Evolutionary conservation across 176 grass and related monocot species (phyloP), one percentile per base, ranked within the genome.

Genomic region (Cocos nucifera): DNA sequence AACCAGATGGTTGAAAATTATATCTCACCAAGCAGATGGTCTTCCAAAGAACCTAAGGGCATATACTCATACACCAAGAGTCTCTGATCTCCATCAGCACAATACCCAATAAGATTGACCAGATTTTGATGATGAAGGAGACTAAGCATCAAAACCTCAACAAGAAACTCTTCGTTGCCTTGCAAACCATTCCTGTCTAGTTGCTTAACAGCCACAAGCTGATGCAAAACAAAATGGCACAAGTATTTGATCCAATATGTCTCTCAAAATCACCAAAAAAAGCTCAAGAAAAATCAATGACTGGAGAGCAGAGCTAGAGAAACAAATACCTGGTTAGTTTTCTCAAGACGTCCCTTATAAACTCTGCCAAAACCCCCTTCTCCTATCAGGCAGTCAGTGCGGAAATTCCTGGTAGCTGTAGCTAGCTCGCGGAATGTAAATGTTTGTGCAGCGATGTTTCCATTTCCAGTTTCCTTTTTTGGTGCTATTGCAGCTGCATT

Each of bases 311-410:
- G 35, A 44, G 6, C 35, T 44, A 12, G n/a, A 35, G 30, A 53
- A 54, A 18, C 48, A 15, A 72, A n/a, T 91, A 98, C 93, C 84
- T 88, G 81, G 6, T 73, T 81, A 64, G 69, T 79, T 8, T 63
- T 53, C 69, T 73, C 66, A 67, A 90, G 71, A 58, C 63, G 66
- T 14, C 93, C 93, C 62, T 92, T 92, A 65, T 85, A 98, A 22
- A 98, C 93, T 72, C 87, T 98, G 49, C 93, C 87, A 35, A 98
- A 98, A 20, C 84, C 84, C n/a, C 87, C 87, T 69, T 91, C 81
- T 48, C 93, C 93, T 20, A 98, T 30, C 4, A 98, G 69, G 63
- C 59, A 78, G 24, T 92, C 81, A 0, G 59, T 57, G 5, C 76
- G 69, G 56, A 98, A 92, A 24, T 85, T 85, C 63, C 83, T 77